Percentiles rank a stretch among this genome's conserved stretches.
Conservation (phyloP, 2,329 filamentous ascomycete species). For the Ceratocystiopsis minuta region DNA sequence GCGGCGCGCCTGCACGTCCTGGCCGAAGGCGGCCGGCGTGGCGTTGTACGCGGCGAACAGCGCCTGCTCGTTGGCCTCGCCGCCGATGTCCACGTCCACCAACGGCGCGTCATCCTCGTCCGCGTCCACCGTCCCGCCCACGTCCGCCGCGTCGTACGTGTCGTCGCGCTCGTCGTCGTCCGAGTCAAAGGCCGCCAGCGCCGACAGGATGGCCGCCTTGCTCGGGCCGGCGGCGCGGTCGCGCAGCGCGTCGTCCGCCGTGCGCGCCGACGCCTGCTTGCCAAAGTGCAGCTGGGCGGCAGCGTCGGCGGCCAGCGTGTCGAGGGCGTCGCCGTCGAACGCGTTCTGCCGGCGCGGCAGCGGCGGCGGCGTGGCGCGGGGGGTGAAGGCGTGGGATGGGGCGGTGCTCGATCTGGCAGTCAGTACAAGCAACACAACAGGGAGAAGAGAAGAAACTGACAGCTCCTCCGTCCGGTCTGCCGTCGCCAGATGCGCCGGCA, state of each 20-base stretch:
- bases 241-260: slow-evolving; percentile 53
- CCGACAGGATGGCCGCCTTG: slow-evolving; percentile 76
- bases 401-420: slow-evolving; percentile 10
- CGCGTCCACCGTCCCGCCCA: slow-evolving; percentile 76
- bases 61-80: slow-evolving; percentile 41
- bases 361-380: slow-evolving; percentile 39
- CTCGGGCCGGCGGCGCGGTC: slow-evolving; percentile 47
- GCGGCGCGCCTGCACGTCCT: slow-evolving; percentile 53
- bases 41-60: slow-evolving; percentile 57
- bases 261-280: slow-evolving; percentile 43
- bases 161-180: slow-evolving; percentile 96
- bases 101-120: slow-evolving; percentile 31
- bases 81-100: slow-evolving; percentile 41
- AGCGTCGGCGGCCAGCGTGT: slow-evolving; percentile 47
- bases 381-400: slow-evolving; percentile 26
- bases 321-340: slow-evolving; percentile 67
- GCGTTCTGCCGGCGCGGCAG: slow-evolving; percentile 50
- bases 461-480: slow-evolving; percentile 48
- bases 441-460: no score
- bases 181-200: slow-evolving; percentile 73
- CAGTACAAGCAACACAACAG: no score
- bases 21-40: slow-evolving; percentile 46
- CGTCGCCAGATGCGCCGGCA: slow-evolving; percentile 48
- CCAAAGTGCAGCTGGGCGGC: slow-evolving; percentile 57
- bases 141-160: slow-evolving; percentile 83